These are phyloP conservation scores for Chrysosphaeria jannelii DNA, from an alignment of 2,329 filamentous ascomycete genomes.

Conservation along the genomic window DNA sequence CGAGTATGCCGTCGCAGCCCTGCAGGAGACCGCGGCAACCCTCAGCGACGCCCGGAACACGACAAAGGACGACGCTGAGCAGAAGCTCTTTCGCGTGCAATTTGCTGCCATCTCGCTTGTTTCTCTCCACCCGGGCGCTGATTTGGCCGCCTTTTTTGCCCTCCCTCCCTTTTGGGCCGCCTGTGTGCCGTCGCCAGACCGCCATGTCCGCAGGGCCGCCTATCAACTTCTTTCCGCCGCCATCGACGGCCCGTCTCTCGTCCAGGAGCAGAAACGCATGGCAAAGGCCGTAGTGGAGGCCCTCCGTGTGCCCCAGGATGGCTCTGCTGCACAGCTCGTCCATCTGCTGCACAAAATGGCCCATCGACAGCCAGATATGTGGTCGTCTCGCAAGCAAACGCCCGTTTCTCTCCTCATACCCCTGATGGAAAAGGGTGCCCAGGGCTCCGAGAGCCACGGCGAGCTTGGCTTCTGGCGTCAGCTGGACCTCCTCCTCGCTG, in stretches of 20 bases:
- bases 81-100: conserved; percentile 56
- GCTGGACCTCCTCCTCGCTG: conserved; percentile 28
- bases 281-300: conserved; percentile 43
- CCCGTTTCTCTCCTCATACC: conserved; percentile 27
- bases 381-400: conserved; percentile 31
- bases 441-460: conserved; percentile 21
- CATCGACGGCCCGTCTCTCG: conserved; percentile 18
- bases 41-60: conserved; percentile 74
- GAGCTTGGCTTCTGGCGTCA: conserved; percentile 49
- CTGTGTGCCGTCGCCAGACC: conserved; percentile 29
- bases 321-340: conserved; percentile 43
- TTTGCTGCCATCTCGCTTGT: conserved; percentile 23
- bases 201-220: conserved; percentile 17
- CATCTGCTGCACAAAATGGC: conserved; percentile 38
- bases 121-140: too few species aligned
- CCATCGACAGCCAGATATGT: conserved; percentile 31
- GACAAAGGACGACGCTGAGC: conserved; percentile 54
- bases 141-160: conserved; percentile 30
- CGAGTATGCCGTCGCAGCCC: conserved; percentile 50
- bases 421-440: conserved; percentile 61
- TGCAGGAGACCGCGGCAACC: conserved; percentile 51
- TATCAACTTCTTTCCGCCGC: conserved; percentile 19
- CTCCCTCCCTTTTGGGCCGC: conserved; percentile 34
- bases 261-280: too few species aligned
- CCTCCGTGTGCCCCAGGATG: conserved; percentile 38